Conservation (phyloP, 2,329 filamentous ascomycete genomes). For the Pestalotiopsis sp. region DNA sequence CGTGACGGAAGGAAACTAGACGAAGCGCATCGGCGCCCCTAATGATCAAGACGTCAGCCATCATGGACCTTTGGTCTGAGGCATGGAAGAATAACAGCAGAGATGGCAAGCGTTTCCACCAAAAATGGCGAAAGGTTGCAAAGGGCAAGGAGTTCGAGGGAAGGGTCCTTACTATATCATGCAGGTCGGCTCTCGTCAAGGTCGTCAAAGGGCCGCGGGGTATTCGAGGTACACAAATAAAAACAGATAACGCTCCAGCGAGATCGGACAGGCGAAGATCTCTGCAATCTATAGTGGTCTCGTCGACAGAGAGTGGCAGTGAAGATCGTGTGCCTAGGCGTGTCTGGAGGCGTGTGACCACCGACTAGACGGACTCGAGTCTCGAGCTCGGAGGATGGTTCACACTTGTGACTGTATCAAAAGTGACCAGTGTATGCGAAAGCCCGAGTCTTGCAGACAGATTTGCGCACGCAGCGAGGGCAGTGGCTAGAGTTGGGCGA, state of each 20-base stretch:
- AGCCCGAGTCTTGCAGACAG: background rate
- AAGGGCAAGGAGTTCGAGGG: background rate
- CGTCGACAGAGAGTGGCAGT: background rate
- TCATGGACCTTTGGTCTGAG: slow-evolving; percentile 14
- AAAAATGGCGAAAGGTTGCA: background rate
- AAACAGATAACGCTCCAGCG: background rate
- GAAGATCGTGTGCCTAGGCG: background rate
- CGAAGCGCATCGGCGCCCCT: slow-evolving; percentile 43
- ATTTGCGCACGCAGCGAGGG: background rate
- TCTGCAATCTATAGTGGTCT: background rate
- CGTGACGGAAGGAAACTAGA: slow-evolving; percentile 41
- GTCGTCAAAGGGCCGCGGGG: background rate
- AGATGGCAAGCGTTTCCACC: background rate
- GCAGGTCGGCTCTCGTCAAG: background rate
- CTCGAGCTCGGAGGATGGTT: background rate
- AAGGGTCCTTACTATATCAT: background rate
- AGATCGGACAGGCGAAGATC: background rate
- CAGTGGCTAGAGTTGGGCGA: background rate
- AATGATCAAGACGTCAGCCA: slow-evolving; percentile 46
- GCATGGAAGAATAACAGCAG: background rate
- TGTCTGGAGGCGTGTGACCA: background rate
- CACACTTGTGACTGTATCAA: background rate
- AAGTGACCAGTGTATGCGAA: background rate
- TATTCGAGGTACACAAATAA: background rate
- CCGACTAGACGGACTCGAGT: background rate